phyloP scores from a whole-genome alignment of 257 asterid species.

The Thymus mandschuricus region DNA sequence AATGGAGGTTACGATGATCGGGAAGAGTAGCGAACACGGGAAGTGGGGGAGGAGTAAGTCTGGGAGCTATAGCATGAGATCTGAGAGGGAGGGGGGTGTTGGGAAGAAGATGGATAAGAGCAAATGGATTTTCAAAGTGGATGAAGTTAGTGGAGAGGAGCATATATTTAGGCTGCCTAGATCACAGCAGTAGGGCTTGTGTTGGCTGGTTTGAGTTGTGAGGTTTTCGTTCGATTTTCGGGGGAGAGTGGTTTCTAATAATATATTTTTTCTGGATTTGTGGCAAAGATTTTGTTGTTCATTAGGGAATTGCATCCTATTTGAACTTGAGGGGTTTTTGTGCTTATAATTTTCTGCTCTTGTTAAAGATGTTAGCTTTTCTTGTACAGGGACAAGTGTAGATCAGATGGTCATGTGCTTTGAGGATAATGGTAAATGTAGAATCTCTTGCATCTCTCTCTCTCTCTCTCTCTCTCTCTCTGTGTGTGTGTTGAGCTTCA shows the following conservation, averaged over 20 bases:
- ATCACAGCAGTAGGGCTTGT: constrained; percentile 12
- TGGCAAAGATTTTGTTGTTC: constrained; percentile 11
- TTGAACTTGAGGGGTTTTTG: constrained; percentile 15
- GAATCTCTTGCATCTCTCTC: constrained; percentile 9
- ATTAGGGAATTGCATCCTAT: neutral
- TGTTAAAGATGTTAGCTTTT: constrained; percentile 17
- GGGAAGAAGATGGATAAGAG: constrained; percentile 48
- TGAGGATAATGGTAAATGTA: constrained; percentile 10
- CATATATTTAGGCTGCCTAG: constrained; percentile 62
- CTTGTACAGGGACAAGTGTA: constrained; percentile 6
- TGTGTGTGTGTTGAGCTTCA: constrained; percentile 17
- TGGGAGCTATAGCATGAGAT: constrained; percentile 34
- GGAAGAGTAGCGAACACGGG: constrained; percentile 41
- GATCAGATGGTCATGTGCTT: neutral
- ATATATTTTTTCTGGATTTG: constrained; percentile 3
- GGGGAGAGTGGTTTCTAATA: neutral
- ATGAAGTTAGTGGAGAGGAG: constrained; percentile 70
- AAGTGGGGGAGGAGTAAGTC: constrained; percentile 31
- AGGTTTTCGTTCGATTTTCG: neutral
- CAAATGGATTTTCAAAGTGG: constrained; percentile 59
- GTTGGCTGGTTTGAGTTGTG: neutral
- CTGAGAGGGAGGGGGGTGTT: constrained; percentile 37
- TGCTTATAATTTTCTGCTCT: neutral
- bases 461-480: neutral
- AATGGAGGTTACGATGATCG: constrained; percentile 65